Base-by-base conservation (phyloP, 2,329 filamentous ascomycete genomes). In the Xylaria sp. region DNA sequence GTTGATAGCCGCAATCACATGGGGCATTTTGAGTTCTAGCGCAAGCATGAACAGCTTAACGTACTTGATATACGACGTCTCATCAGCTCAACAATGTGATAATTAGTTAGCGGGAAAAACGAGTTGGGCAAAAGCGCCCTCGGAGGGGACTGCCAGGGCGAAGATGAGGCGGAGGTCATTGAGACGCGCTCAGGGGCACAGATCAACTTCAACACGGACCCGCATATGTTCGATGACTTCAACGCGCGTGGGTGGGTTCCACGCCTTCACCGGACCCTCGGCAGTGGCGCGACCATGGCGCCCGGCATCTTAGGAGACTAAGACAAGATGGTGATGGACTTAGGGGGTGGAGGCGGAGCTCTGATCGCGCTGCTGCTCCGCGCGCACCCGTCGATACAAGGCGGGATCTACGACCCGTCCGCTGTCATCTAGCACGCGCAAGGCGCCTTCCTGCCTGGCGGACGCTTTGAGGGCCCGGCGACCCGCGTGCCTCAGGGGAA, bases 281-380 rank as follows among this genome's bases (percentile, higher is more conserved):
- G 78, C 11, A 75, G 66, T 0, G 77, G 77, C 3, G 76, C 77
- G 1, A 78, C 79, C 0, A 69, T 74, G 63, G 73, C 73, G 0
- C 76, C 77, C 1, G 78, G 79, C 0, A 75, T 81, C 11, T 33
- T 80, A 1, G 70, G 67, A 29, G 78, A 78, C 59, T 80, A 80
- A 0, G 68, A 70, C 31, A 63, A 38, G 6, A 69, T 66, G 0
- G 64, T 80, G 2, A 54, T 80, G 1, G 78, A 80, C 49, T 64
- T 81, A 27, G 79, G 78, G 0, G 78, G 77, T 0, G 78, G 79
- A 0, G 73, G 72, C 2, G 79, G 79, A 1, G 76, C 59, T 5
- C 63, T 80, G 4, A 68, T 81, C 17, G 71, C 73, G 0, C 43
- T 66, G 3, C 60, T 80, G 0, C 70, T 81, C 6, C 70, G 77